phyloP scores from a whole-genome alignment of 148 eudicot genomes.

The Nyssa sinensis region DNA sequence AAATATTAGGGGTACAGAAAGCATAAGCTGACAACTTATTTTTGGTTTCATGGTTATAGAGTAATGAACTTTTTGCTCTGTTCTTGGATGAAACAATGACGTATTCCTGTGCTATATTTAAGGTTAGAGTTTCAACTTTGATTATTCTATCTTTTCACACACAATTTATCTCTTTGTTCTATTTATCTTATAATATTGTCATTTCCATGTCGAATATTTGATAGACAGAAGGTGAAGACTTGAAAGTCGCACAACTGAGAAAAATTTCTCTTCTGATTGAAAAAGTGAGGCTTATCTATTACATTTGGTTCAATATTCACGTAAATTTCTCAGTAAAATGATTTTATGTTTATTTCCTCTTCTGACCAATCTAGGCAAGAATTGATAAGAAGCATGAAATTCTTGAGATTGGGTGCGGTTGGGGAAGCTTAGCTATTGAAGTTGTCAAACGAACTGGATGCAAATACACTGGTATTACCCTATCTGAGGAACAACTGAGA shows the following conservation, averaged over 20 bases:
- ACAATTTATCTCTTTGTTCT: neutral
- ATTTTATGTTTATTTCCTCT: neutral
- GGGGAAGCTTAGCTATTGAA: constrained; percentile 97
- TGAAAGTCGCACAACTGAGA: constrained; percentile 76
- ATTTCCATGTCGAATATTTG: neutral
- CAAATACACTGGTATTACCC: constrained; percentile 90
- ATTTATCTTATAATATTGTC: neutral
- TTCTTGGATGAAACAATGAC: constrained; percentile 98
- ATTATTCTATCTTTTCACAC: neutral
- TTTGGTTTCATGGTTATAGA: constrained; percentile 42
- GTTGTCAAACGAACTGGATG: constrained; percentile 86
- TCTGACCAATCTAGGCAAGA: constrained; percentile 50
- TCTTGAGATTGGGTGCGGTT: constrained; percentile 94
- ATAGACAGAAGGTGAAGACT: constrained; percentile 71
- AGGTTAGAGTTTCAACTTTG: constrained; percentile 46
- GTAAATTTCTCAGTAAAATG: neutral
- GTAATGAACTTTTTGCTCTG: constrained; percentile 89
- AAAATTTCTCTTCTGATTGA: constrained; percentile 64
- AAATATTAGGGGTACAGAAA: neutral
- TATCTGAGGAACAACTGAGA: constrained; percentile 78
- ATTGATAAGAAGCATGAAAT: constrained; percentile 63
- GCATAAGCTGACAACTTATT: neutral
- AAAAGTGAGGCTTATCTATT: constrained; percentile 37
- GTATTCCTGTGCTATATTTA: constrained; percentile 84
- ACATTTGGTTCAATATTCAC: neutral